Evolutionary conservation across 1,139 yeast species (phyloP).

Genomic region (Lodderomyces margitis): DNA sequence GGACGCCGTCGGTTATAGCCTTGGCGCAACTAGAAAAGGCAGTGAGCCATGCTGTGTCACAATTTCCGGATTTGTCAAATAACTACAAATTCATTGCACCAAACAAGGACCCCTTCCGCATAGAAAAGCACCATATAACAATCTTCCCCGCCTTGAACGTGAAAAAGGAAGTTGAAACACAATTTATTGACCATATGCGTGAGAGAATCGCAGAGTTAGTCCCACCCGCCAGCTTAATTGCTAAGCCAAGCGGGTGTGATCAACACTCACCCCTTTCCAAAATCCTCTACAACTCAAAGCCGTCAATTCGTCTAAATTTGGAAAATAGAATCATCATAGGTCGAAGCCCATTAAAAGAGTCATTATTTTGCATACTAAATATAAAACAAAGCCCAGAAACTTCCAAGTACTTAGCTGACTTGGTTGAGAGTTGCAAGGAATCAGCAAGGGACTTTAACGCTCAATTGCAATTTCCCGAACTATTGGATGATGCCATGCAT

Average conservation of each 20-base stretch:
- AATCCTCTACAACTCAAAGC: slow-evolving; percentile 1
- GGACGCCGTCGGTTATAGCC: slow-evolving; percentile 11
- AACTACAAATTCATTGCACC: slow-evolving; percentile 10
- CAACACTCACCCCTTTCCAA: not conserved
- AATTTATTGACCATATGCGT: not conserved
- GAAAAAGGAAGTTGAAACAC: not conserved
- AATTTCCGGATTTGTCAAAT: slow-evolving; percentile 8
- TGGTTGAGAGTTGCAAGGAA: not conserved
- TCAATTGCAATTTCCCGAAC: slow-evolving; percentile 4
- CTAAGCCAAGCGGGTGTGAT: not conserved
- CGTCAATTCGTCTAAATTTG: slow-evolving; percentile 6
- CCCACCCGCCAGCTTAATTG: slow-evolving; percentile 3
- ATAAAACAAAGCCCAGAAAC: slow-evolving; percentile 4
- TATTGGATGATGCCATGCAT: slow-evolving; percentile 6
- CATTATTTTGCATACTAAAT: slow-evolving; percentile 3
- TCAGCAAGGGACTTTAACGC: not conserved
- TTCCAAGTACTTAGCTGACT: not conserved
- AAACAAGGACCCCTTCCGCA: slow-evolving; percentile 9
- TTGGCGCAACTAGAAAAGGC: slow-evolving; percentile 6
- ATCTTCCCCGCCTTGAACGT: slow-evolving; percentile 2
- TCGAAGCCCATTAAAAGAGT: slow-evolving; percentile 3
- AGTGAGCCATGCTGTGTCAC: slow-evolving; percentile 2
- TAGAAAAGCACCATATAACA: slow-evolving; percentile 11
- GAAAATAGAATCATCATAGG: slow-evolving; percentile 3
- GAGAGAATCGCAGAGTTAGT: not conserved